phyloP scores from a whole-genome alignment of 2,329 filamentous ascomycete genomes.

The Bisporella sp. region DNA sequence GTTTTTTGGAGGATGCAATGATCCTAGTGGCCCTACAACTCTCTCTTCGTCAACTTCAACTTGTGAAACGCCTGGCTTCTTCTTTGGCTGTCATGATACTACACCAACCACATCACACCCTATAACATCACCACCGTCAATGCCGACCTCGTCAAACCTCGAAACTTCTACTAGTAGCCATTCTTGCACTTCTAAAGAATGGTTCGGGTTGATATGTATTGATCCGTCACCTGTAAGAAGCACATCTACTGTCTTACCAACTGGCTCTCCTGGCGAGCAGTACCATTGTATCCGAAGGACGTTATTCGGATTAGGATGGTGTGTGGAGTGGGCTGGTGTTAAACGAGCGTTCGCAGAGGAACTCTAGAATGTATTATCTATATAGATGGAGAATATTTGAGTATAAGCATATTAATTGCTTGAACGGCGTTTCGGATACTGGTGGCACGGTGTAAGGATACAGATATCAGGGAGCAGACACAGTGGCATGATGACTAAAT shows the following conservation, averaged over 20 bases:
- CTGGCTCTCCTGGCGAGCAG: constrained; percentile 7
- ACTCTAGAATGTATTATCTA: constrained; percentile 21
- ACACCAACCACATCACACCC: constrained; percentile 28
- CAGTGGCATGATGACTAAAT: no score
- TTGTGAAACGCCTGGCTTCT: constrained; percentile 48
- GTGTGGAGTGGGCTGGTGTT: constrained; percentile 18
- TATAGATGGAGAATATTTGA: not conserved
- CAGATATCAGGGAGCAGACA: no score
- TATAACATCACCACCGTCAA: constrained; percentile 26
- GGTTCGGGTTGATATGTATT: constrained; percentile 24
- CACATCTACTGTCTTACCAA: constrained; percentile 9
- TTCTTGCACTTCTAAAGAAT: constrained; percentile 20
- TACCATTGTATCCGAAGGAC: constrained; percentile 18
- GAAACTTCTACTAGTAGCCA: constrained; percentile 17
- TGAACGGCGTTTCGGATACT: constrained; percentile 5
- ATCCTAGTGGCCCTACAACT: constrained; percentile 35
- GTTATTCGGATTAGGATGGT: constrained; percentile 18
- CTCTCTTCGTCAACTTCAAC: constrained; percentile 26
- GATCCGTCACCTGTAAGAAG: constrained; percentile 18
- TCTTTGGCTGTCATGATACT: constrained; percentile 48
- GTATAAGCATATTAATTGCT: not conserved
- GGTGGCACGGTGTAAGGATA: no score
- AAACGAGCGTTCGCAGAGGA: constrained; percentile 14
- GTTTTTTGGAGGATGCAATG: constrained; percentile 41
- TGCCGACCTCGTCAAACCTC: constrained; percentile 9